Percentiles rank a stretch among this genome's conserved stretches.
Conservation (phyloP, 352 stramenopile species). For the Phytophthora aleatoria region DNA sequence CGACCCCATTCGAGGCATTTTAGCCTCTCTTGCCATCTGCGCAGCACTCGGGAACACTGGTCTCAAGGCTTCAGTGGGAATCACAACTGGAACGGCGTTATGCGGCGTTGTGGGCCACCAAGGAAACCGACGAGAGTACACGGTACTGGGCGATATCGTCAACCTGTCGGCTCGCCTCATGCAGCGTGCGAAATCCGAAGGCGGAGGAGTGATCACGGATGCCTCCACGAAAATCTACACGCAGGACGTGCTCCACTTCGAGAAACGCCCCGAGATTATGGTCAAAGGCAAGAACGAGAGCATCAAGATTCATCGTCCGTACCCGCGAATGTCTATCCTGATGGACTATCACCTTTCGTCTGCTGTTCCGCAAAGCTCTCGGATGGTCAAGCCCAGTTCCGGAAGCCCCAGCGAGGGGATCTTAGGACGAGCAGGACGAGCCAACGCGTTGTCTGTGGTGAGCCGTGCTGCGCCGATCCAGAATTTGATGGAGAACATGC, state of each 20-base stretch:
- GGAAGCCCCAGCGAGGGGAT: constrained; percentile 24
- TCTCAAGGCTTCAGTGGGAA: constrained; percentile 89
- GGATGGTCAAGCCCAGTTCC: constrained; percentile 15
- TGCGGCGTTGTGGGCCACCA: constrained; percentile 93
- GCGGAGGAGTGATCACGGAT: constrained; percentile 90
- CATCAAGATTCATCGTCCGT: constrained; percentile 88
- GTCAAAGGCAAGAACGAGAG: constrained; percentile 94
- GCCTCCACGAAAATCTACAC: constrained; percentile 82
- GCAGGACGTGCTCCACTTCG: constrained; percentile 90
- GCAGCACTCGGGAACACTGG: constrained; percentile 62
- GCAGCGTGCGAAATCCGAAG: constrained; percentile 86
- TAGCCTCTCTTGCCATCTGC: constrained; percentile 87
- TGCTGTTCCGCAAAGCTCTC: constrained; percentile 17
- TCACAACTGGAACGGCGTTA: constrained; percentile 92
- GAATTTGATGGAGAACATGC: constrained; percentile 89
- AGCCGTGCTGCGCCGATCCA: constrained; percentile 52
- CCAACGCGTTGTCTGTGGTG: constrained; percentile 35
- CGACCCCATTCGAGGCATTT: constrained; percentile 89
- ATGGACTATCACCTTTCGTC: constrained; percentile 74
- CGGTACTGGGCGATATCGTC: constrained; percentile 93
- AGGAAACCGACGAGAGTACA: constrained; percentile 93
- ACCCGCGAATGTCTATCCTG: constrained; percentile 86
- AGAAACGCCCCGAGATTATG: constrained; percentile 84
- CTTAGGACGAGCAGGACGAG: constrained; percentile 21
- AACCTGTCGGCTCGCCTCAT: constrained; percentile 94